These are phyloP conservation scores for Pestalotiopsis fici DNA, from an alignment of 2,329 filamentous ascomycete genomes.

Conservation along the genomic window DNA sequence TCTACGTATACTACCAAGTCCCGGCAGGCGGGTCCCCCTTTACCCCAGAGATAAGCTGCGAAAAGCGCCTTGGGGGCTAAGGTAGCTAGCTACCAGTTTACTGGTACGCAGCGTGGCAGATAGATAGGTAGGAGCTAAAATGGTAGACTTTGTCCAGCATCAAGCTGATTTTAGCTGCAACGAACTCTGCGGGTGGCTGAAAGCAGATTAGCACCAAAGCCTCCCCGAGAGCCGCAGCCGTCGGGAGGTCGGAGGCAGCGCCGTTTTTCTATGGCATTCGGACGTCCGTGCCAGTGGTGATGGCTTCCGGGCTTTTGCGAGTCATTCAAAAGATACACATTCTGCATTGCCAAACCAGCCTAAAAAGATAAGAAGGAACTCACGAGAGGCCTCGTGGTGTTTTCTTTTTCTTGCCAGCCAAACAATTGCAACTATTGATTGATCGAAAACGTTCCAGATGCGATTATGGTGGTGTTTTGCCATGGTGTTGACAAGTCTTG, in stretches of 20 bases:
- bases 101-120: no score
- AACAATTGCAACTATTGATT: background rate
- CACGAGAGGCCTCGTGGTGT: background rate
- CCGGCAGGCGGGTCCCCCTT: background rate
- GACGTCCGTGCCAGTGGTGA: background rate
- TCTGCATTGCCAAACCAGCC: background rate
- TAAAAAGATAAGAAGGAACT: background rate
- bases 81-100: background rate
- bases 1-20: background rate
- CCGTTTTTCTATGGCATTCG: background rate
- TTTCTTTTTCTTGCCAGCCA: background rate
- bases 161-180: background rate
- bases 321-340: background rate
- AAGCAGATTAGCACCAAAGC: background rate
- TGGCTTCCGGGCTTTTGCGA: background rate
- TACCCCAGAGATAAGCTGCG: conserved; percentile 6
- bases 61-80: background rate
- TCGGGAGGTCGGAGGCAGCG: conserved; percentile 5
- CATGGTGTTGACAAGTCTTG: background rate
- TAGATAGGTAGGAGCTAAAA: no score
- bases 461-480: background rate
- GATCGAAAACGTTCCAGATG: background rate
- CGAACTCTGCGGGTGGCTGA: background rate
- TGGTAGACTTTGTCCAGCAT: background rate
- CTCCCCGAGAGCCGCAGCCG: conserved; percentile 7